Conservation (phyloP, 768 basidiomycete species). For the Dendrothele bispora region DNA sequence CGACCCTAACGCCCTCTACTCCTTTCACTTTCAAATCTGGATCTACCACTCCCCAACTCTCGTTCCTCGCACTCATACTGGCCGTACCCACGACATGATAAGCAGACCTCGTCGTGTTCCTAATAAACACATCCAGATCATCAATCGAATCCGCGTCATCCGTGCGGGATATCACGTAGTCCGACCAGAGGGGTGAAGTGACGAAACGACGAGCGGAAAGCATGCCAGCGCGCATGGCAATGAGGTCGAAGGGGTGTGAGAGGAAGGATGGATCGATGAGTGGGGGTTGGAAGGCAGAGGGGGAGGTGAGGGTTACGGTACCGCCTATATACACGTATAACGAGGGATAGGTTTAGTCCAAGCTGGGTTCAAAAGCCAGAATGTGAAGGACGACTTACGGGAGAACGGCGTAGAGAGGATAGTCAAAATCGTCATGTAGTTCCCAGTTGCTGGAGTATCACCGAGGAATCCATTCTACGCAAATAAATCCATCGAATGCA, state of each 20-base stretch:
- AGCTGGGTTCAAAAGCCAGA: background rate
- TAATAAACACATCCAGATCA: conserved; percentile 25
- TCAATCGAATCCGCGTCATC: conserved; percentile 22
- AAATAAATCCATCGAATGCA: background rate
- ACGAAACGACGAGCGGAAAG: conserved; percentile 14
- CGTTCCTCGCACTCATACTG: conserved; percentile 25
- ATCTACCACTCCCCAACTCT: conserved; percentile 28
- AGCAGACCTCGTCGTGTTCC: conserved; percentile 18
- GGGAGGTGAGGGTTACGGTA: conserved; percentile 32
- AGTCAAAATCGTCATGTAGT: conserved; percentile 17
- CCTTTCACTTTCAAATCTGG: conserved; percentile 35
- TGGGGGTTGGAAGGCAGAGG: conserved; percentile 38
- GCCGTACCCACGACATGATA: conserved; percentile 32
- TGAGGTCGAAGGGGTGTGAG: conserved; percentile 18
- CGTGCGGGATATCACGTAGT: conserved; percentile 13
- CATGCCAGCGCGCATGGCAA: conserved; percentile 14
- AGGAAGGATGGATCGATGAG: conserved; percentile 46
- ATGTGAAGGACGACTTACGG: conserved; percentile 14
- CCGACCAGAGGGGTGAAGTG: conserved; percentile 14
- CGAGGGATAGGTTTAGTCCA: background rate
- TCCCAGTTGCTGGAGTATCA: conserved; percentile 15
- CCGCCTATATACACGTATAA: conserved; percentile 25
- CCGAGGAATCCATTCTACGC: background rate
- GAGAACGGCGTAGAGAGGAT: conserved; percentile 25
- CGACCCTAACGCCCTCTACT: conserved; percentile 30